A percentile compares a stretch with the other conserved stretches of the same genome.
Evolutionary conservation across 2,329 filamentous ascomycete genomes (phyloP).

Genomic region (Botrytis fragariae): DNA sequence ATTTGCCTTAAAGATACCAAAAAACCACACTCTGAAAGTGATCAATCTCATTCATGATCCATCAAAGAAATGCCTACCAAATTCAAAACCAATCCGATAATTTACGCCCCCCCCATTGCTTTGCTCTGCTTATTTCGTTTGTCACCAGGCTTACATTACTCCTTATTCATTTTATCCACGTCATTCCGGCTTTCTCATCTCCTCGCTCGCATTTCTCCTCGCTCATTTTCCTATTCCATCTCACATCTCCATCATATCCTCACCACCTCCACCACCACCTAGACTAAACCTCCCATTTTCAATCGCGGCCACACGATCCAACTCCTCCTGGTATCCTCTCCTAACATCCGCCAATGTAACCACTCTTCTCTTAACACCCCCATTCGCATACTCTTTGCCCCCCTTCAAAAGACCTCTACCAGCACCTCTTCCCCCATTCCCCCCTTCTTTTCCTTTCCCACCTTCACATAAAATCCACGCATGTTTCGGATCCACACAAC

Average conservation of each 20-base stretch:
- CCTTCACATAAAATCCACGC: slow-evolving; percentile 71
- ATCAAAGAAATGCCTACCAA: slow-evolving; percentile 5
- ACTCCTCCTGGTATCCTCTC: slow-evolving; percentile 83
- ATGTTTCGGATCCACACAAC: slow-evolving; percentile 78
- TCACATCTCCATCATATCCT: slow-evolving; percentile 43
- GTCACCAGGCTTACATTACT: slow-evolving; percentile 7
- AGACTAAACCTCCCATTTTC: slow-evolving; percentile 89
- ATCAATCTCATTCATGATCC: slow-evolving; percentile 11
- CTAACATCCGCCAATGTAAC: slow-evolving; percentile 83
- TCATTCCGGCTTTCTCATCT: background rate
- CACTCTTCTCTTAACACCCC: slow-evolving; percentile 59
- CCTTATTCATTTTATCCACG: background rate
- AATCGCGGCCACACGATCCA: slow-evolving; percentile 85
- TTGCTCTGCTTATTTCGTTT: background rate
- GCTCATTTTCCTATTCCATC: background rate
- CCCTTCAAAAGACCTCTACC: background rate
- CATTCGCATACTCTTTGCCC: background rate
- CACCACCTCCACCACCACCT: slow-evolving; percentile 43
- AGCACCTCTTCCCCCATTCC: slow-evolving; percentile 23
- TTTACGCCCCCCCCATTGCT: background rate
- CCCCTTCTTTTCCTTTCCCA: slow-evolving; percentile 35
- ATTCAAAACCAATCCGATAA: slow-evolving; percentile 4
- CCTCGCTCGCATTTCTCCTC: background rate
- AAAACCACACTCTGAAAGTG: background rate
- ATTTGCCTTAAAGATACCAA: slow-evolving; percentile 2